phyloP scores from a whole-genome alignment of 768 basidiomycete species.

The Amanita muscaria region DNA sequence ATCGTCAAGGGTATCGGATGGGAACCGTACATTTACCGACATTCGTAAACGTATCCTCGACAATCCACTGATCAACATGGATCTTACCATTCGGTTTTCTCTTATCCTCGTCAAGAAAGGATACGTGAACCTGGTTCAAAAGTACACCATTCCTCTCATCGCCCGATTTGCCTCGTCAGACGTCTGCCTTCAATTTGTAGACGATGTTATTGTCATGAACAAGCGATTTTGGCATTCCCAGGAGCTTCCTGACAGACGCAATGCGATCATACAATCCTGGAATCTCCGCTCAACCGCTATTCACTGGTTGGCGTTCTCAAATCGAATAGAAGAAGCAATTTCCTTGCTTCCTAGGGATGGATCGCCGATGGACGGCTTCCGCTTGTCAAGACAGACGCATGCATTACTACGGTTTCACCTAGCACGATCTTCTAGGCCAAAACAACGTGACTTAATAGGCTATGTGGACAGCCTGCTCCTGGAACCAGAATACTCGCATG shows the following conservation, averaged over 20 bases:
- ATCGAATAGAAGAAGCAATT: slow-evolving; percentile 34
- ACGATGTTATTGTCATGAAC: slow-evolving; percentile 22
- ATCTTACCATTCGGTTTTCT: slow-evolving; percentile 22
- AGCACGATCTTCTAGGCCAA: slow-evolving; percentile 4
- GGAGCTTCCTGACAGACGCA: slow-evolving; percentile 4
- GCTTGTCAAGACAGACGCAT: slow-evolving; percentile 29
- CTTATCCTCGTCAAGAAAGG: slow-evolving; percentile 33
- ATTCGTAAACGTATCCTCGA: slow-evolving; percentile 20
- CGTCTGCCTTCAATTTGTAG: slow-evolving; percentile 30
- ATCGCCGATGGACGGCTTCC: slow-evolving; percentile 19
- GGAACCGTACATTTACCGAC: slow-evolving; percentile 11
- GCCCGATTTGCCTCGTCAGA: slow-evolving; percentile 32
- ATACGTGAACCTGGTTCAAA: slow-evolving; percentile 17
- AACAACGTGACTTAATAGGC: neutral
- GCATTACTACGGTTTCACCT: slow-evolving; percentile 23
- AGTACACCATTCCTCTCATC: slow-evolving; percentile 27
- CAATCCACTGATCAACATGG: slow-evolving; percentile 17
- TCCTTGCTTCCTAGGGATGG: slow-evolving; percentile 29
- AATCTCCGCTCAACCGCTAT: slow-evolving; percentile 31
- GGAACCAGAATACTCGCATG: neutral
- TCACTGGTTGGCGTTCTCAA: slow-evolving; percentile 28
- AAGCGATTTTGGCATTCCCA: slow-evolving; percentile 14
- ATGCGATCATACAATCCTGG: slow-evolving; percentile 10
- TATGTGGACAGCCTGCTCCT: slow-evolving; percentile 1
- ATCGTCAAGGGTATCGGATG: slow-evolving; percentile 2